Evolutionary conservation across 495 filamentous ascomycete genomes (phyloP), one percentile per base, ranked within the genome.

Genomic region (Podospora fimiseda): DNA sequence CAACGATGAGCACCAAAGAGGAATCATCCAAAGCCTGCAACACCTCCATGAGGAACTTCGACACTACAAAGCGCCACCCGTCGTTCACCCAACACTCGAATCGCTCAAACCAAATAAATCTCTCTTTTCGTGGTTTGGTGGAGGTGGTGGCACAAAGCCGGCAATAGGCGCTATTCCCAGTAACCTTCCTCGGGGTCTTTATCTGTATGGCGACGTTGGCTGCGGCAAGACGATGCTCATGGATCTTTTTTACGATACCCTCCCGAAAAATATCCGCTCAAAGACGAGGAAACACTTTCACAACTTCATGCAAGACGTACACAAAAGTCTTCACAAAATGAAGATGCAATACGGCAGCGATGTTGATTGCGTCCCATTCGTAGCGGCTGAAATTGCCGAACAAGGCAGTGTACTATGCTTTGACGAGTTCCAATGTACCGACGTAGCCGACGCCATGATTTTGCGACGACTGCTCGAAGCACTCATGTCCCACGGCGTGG

Each of bases 201-300:
- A 97, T 62, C 86, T 99, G 73, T 97, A 88, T 63, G 94, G 94
- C 16, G 93, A 97, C 67, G 94, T 99, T 9, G 94, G 94, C 19
- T 92, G 89, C 62, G 94, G 94, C 41, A 99, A 99, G 77, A 97
- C 94, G 1, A 99, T 99, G 94, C 74, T 99, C 57, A 97, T 99
- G 93, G 94, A 99, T 63, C 75, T 99, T 61, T 97, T 99, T 70
- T 96, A 90, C 72, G 90, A 97, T 50, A 95, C 92, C 1, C 72
- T 99, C 47, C 93, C 93, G 3, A 61, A 73, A 13, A 84, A 87
- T 60, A 89, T 98, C 56, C 79, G 71, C 51, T 80, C 82, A 38
- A 96, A 95, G 75, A 94, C 86, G n/a, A 80, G 93, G 14, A 95
- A 97, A 58, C 93, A 98, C 74, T 98, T 98, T 72, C 90, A 97